phyloP scores from a whole-genome alignment of 805 yeast species.

The Ogataea pilisensis region DNA sequence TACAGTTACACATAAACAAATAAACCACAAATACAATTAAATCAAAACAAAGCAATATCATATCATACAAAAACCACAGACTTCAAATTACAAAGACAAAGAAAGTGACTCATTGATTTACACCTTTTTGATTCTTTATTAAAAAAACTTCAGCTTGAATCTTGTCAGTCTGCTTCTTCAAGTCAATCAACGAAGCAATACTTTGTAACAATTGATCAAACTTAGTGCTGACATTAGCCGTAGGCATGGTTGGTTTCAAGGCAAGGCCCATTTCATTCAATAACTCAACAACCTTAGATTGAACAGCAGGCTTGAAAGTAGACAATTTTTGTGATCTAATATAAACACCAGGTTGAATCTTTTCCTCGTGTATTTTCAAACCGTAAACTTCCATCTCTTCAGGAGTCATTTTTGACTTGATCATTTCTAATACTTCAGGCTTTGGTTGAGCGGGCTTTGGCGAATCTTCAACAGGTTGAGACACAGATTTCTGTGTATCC shows the following conservation, averaged over 20 bases:
- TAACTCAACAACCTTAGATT: constrained; percentile 53
- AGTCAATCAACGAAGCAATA: constrained; percentile 69
- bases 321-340: constrained; percentile 77
- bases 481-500: background rate
- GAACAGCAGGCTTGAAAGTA: constrained; percentile 72
- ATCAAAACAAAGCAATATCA: too few species aligned
- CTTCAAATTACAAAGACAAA: background rate
- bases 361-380: constrained; percentile 70
- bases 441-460: constrained; percentile 7
- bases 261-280: constrained; percentile 80
- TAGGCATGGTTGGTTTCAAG: constrained; percentile 81
- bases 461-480: background rate
- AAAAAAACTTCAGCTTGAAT: constrained; percentile 71
- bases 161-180: constrained; percentile 84
- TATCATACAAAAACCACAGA: background rate
- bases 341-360: constrained; percentile 73
- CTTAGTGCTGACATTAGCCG: constrained; percentile 68
- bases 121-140: constrained; percentile 33
- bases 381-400: constrained; percentile 88
- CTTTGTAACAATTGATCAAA: constrained; percentile 72
- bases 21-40: too few species aligned
- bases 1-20: too few species aligned
- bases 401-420: constrained; percentile 55
- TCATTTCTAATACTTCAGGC: constrained; percentile 30
- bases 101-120: background rate